A percentile compares a stretch with the other conserved stretches of the same genome.
phyloP scores from a whole-genome alignment of 2,329 filamentous ascomycete species.

The Amesomyces nigricolor region DNA sequence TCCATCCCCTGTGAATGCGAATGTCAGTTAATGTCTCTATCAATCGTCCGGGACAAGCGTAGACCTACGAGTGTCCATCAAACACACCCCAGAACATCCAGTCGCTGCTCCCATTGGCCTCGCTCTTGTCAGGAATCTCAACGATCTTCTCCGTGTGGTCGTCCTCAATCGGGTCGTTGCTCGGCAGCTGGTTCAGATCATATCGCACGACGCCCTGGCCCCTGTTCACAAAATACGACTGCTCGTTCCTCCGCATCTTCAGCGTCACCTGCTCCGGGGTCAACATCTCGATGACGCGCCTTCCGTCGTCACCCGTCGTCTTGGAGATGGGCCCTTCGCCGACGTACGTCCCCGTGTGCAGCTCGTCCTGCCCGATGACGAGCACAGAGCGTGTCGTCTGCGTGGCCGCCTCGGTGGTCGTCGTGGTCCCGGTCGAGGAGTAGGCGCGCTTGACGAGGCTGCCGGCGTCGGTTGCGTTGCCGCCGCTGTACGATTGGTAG shows the following conservation, averaged over 20 bases:
- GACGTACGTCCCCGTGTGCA: constrained; percentile 81
- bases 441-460: constrained; percentile 37
- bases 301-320: constrained; percentile 75
- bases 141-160: constrained; percentile 98
- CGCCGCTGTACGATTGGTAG: constrained; percentile 64
- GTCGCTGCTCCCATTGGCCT: constrained; percentile 55
- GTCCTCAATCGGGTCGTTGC: constrained; percentile 96
- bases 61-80: constrained; percentile 82
- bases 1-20: constrained; percentile 68
- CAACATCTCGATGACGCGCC: constrained; percentile 90
- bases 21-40: constrained; percentile 8
- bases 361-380: constrained; percentile 82
- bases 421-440: constrained; percentile 33
- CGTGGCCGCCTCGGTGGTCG: constrained; percentile 39
- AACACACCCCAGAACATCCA: constrained; percentile 99
- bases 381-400: constrained; percentile 61
- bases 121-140: constrained; percentile 64
- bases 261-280: constrained; percentile 89
- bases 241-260: constrained; percentile 81
- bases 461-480: constrained; percentile 30
- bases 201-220: constrained; percentile 91
- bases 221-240: constrained; percentile 84
- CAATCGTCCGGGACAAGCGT: constrained; percentile 10
- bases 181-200: constrained; percentile 88
- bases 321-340: constrained; percentile 86